Base-by-base conservation (phyloP, 768 basidiomycete genomes). In the Serendipita sp. region DNA sequence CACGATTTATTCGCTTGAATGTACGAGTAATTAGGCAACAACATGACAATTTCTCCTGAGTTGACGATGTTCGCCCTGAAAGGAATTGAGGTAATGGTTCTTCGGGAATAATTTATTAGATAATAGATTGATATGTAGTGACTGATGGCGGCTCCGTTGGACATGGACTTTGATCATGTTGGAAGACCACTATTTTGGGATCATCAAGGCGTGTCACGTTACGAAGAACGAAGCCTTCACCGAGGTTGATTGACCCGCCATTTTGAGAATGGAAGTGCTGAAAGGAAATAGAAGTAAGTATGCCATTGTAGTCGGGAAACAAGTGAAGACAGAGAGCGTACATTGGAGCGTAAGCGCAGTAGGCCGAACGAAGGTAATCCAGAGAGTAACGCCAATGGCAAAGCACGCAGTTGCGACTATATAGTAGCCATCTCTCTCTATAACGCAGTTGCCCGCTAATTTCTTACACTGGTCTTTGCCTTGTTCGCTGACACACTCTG, bases 381-480 rank as follows among this genome's bases (percentile, higher is more conserved):
- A 76, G 68, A 91, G 79, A 1, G 83, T 63, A 16, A 85, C 77
- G n/a, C 92, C 95, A 45, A 92, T 78, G 4, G 74, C 70, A 67
- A 96, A 76, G 75, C 93, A 96, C n/a, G 91, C 70, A 3, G 73
- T 80, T 33, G 87, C 87, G 62, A 94, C 83, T 65, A 83, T 80
- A 73, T 93, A 98, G 74, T 95, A 98, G 10, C 96, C 96, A 73
- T 99, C 96, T 27, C 80, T 80, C 73, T 89, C 83, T 1, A 86
- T 89, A 58, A 88, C 76, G 73, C 96, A 99, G 44, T 77, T 74
- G 0, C 96, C 96, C 10, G 81, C 85, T 63, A 89, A 77, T 2
- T 83, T 81, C 23, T 79, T 76, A 73, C 96, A 98, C 3, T 78
- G 74, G 4, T 80, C 76, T 71, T 93, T 95, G 27, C 95, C 96